phyloP scores from a whole-genome alignment of 768 basidiomycete species.

The Boletus huronensis region DNA sequence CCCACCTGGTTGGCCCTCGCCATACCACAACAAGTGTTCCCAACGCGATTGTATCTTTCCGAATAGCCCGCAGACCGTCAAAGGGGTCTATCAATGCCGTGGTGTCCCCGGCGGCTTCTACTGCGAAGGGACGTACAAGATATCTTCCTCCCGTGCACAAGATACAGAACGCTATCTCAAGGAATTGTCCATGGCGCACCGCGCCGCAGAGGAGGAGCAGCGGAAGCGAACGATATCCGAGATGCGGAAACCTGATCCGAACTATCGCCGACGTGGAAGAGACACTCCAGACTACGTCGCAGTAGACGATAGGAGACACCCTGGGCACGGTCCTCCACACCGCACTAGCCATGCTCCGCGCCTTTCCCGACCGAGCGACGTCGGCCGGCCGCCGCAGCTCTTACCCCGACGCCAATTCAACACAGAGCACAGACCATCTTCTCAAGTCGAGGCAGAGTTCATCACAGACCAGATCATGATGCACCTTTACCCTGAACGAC shows the following conservation, averaged over 20 bases:
- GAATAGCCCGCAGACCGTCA: slow-evolving; percentile 28
- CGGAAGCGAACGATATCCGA: slow-evolving; percentile 29
- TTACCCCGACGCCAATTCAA: slow-evolving; percentile 12
- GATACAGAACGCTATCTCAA: slow-evolving; percentile 33
- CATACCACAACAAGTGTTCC: slow-evolving; percentile 36
- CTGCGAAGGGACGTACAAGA: slow-evolving; percentile 34
- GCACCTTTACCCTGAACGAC: slow-evolving; percentile 32
- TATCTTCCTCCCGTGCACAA: slow-evolving; percentile 32
- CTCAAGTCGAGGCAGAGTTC: slow-evolving; percentile 32
- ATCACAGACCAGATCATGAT: slow-evolving; percentile 35
- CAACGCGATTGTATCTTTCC: slow-evolving; percentile 32
- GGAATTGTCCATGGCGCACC: slow-evolving; percentile 22
- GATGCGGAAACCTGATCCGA: slow-evolving; percentile 24
- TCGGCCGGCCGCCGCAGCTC: slow-evolving; percentile 13
- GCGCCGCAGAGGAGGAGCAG: slow-evolving; percentile 28
- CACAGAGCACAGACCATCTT: slow-evolving; percentile 14
- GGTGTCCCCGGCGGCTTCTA: slow-evolving; percentile 34
- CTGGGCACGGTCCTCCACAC: slow-evolving; percentile 1
- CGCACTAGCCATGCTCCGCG: slow-evolving; percentile 2
- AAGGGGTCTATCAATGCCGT: slow-evolving; percentile 33
- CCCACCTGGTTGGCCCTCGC: slow-evolving; percentile 35
- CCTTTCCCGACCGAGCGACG: slow-evolving; percentile 18
- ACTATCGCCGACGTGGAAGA: slow-evolving; percentile 13
- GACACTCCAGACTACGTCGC: slow-evolving; percentile 8
- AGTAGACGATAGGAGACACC: slow-evolving; percentile 3